Evolutionary conservation across 2,329 filamentous ascomycete genomes (phyloP), one percentile per base, ranked within the genome.

Genomic region (Hypoxylon sp.): DNA sequence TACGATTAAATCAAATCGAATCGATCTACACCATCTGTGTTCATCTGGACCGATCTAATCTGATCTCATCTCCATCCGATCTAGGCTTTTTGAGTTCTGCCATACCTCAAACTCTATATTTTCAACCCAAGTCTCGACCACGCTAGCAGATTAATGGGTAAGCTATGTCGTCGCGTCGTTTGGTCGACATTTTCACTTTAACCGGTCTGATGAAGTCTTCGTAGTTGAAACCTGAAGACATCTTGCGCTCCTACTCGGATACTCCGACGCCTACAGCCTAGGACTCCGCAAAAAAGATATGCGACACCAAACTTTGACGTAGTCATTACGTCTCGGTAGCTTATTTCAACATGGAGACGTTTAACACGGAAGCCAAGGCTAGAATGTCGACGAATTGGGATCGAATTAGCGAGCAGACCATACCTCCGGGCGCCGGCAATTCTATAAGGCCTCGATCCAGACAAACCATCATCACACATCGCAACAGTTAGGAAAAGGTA

Each of bases 401-500:
- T 67, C 28, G 48, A 56, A 54, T 65, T 67, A 62, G 65, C 65
- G 58, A 57, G 37, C 37, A 6, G 2, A n/a, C 20, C 20, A 11
- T 47, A 44, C 15, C 32, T 54, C 11, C 50, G 28, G 10, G 32
- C 26, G n/a, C 11, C 39, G 34, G 26, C 19, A 32, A 26, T 37
- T 7, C 34, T 30, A 43, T 8, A 43, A 46, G n/a, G n/a, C n/a
- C n/a, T n/a, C n/a, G n/a, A n/a, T 13, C 24, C 20, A 11, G 11
- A 13, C 8, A 6, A 4, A 15, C 10, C 6, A 26, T 17, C 15
- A 28, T n/a, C n/a, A n/a, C n/a, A 28, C 7, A n/a, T 52, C 26
- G 51, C 55, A n/a, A 37, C 41, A 47, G 56, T 19, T 10, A 10
- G 39, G 28, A 58, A 47, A 10, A 20, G 41, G 65, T 67, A 56